phyloP scores from a whole-genome alignment of 2,329 filamentous ascomycete genomes.

The Microdochium nivale region DNA sequence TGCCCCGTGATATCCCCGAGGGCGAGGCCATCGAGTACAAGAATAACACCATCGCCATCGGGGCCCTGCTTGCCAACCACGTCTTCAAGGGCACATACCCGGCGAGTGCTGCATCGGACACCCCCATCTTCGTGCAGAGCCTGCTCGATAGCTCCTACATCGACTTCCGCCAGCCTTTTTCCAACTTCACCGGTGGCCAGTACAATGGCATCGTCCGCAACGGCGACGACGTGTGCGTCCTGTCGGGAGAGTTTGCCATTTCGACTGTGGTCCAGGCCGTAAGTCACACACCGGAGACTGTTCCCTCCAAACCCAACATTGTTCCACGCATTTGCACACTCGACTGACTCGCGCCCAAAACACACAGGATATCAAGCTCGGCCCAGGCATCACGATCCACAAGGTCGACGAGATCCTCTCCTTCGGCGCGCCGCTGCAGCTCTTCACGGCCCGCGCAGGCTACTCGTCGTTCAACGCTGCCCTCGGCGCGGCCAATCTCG shows the following conservation, averaged over 20 bases:
- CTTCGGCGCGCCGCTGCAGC: slow-evolving; percentile 20
- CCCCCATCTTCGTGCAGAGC: slow-evolving; percentile 20
- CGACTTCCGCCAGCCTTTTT: slow-evolving; percentile 22
- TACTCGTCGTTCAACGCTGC: slow-evolving; percentile 20
- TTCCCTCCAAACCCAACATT: background rate
- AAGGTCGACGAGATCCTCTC: slow-evolving; percentile 18
- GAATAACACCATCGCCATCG: slow-evolving; percentile 21
- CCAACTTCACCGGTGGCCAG: slow-evolving; percentile 26
- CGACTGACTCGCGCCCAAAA: background rate
- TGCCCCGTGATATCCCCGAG: slow-evolving; percentile 21
- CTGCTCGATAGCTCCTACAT: slow-evolving; percentile 19
- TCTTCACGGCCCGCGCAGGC: slow-evolving; percentile 17
- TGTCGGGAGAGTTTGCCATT: slow-evolving; percentile 22
- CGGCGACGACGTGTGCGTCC: slow-evolving; percentile 18
- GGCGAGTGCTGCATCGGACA: slow-evolving; percentile 15
- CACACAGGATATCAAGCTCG: slow-evolving; percentile 17
- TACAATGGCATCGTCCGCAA: slow-evolving; percentile 25
- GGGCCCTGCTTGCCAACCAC: slow-evolving; percentile 21
- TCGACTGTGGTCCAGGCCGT: slow-evolving; percentile 24
- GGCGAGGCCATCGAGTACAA: slow-evolving; percentile 19
- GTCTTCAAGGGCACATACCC: slow-evolving; percentile 21
- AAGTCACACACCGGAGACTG: background rate
- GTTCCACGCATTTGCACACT: background rate
- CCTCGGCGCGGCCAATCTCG: slow-evolving; percentile 14
- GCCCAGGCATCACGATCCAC: slow-evolving; percentile 19